Evolutionary conservation across 192 early-diverging fungal species (phyloP), one percentile per base, ranked within the genome.

Genomic region (Dissophora ornata): DNA sequence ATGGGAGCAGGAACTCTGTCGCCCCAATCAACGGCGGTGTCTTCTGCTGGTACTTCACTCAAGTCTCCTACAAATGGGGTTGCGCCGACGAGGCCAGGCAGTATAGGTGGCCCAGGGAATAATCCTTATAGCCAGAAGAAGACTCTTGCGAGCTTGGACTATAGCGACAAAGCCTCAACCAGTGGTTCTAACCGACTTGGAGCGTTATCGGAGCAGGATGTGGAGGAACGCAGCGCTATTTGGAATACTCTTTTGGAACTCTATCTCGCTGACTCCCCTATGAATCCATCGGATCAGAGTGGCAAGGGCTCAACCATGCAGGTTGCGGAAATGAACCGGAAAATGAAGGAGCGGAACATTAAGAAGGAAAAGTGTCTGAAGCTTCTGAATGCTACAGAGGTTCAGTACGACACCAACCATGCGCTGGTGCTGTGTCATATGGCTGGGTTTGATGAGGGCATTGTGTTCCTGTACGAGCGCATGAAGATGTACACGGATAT

Each of bases 161-260:
- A 10, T 40, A 60, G 18, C 77, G 70, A 74, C 28, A 45, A 61
- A 15, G 36, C 81, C 77, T 46, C 80, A 63, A 60, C 77, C 62
- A 57, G 61, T 12, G 62, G 65, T 22, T 60, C 57, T 15, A 64
- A 61, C 10, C 61, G 57, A 33, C 42, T 28, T 38, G 50, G 53
- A 49, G 44, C 22, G 0, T 36, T 50, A 19, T 19, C 32, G 24
- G 80, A 69, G 5, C 57, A 82, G 33, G 86, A 88, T 21, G 49
- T 81, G 26, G 86, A 83, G 44, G 93, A 95, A 36, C 86, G 88
- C 67, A 87, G 88, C 56, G 82, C 89, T 13, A 87, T 96, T 2
- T 97, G 97, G 92, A 93, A 94, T 64, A 96, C 96, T 4, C 79
- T 99, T 25, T 67, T 99, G 54, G 96, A 99, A 67, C 85, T 99